Evolutionary conservation across 805 yeast genomes (phyloP), one percentile per base, ranked within the genome.

Genomic region (Zygoascus biomembranicola): DNA sequence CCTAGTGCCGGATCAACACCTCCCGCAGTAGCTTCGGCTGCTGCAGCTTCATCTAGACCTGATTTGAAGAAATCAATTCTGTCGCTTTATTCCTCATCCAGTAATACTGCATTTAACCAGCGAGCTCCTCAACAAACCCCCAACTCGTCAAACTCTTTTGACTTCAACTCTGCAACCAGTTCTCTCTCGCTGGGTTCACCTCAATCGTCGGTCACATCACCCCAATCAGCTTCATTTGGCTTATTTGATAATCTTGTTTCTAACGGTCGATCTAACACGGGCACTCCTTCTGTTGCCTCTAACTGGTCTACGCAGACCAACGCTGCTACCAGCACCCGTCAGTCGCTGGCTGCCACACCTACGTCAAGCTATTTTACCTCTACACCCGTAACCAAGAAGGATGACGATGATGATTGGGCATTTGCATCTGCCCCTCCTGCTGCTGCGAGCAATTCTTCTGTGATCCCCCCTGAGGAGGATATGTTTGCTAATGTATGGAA

Each of bases 1-100:
- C 41, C 56, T 35, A 32, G 55, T n/a, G n/a, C 52, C 19, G 18
- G 31, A 2, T 16, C 50, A 10, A 49, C 53, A 23, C 49, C 52
- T 14, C 52, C 58, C 44, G 57, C 54, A 31, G 43, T 37, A n/a
- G 28, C 52, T 16, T 42, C 64, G 19, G 52, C 61, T 9, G 56
- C 61, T 6, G 49, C 60, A 28, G 60, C 65, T 14, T 57, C 61
- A 19, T 54, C 76, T 35, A 77, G 96, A 63, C 92, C 94, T 2
- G 97, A 92, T 64, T 76, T 94, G 68, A 94, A 94, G 66, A 88
- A 88, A 70, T 88, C 97, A 1, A 94, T 94, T 55, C 71, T 94
- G 55, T 89, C 97, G 23, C 76, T 94, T 51, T 94, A 94, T 67
- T 69, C 75, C 11, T 41, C 47, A 13, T 32, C 43, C 28, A 41